These are phyloP conservation scores for Aspergillus tanneri DNA, from an alignment of 2,329 filamentous ascomycete genomes.

Conservation along the genomic window DNA sequence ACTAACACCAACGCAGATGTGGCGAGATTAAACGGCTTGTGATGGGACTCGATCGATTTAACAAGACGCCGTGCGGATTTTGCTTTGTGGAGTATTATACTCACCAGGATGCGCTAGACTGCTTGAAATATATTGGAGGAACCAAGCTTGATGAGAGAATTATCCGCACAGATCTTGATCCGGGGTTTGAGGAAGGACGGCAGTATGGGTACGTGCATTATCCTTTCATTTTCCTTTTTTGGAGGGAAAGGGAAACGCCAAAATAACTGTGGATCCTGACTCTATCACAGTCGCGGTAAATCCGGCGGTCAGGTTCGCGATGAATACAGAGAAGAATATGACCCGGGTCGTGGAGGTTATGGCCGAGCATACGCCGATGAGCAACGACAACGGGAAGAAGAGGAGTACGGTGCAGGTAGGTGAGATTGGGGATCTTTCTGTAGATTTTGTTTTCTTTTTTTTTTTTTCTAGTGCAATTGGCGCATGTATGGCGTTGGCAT, in stretches of 20 bases:
- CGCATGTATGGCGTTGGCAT: conserved; percentile 36
- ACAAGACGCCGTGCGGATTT: conserved; percentile 97
- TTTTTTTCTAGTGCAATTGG: conserved; percentile 23
- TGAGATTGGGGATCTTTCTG: conserved; percentile 31
- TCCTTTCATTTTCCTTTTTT: background rate
- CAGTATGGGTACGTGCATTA: conserved; percentile 70
- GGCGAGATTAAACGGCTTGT: conserved; percentile 97
- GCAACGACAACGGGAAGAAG: conserved; percentile 55
- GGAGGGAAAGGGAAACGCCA: background rate
- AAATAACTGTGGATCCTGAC: background rate
- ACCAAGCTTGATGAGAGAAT: conserved; percentile 97
- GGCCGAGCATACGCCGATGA: conserved; percentile 74
- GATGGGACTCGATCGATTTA: conserved; percentile 96
- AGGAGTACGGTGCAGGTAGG: conserved; percentile 59
- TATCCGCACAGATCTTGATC: conserved; percentile 91
- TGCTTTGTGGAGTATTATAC: conserved; percentile 99
- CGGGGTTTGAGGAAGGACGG: conserved; percentile 90
- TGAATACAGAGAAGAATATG: conserved; percentile 95
- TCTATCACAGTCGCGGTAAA: conserved; percentile 66
- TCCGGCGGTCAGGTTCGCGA: conserved; percentile 95
- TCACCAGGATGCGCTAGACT: conserved; percentile 94
- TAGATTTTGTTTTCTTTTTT: too few species aligned
- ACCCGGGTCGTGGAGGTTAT: conserved; percentile 87
- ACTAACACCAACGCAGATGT: conserved; percentile 50
- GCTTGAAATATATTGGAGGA: conserved; percentile 96